phyloP scores from a whole-genome alignment of 2,329 filamentous ascomycete genomes.

The Cladophialophora exuberans region DNA sequence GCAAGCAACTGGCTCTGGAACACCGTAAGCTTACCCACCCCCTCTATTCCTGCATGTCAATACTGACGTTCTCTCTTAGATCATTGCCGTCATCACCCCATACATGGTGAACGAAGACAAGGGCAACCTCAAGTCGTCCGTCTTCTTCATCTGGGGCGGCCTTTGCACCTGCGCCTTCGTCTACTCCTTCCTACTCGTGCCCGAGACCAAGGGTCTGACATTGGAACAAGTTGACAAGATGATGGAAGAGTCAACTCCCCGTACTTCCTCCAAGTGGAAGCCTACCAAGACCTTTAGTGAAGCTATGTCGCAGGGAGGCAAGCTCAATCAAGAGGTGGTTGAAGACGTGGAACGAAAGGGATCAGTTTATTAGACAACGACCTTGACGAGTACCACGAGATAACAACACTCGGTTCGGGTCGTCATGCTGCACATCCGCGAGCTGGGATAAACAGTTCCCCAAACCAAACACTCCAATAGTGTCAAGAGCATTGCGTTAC shows the following conservation, averaged over 20 bases:
- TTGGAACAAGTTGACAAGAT: slow-evolving; percentile 84
- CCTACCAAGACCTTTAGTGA: slow-evolving; percentile 70
- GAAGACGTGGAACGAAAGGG: slow-evolving; percentile 38
- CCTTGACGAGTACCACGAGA: not conserved
- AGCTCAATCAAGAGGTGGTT: slow-evolving; percentile 35
- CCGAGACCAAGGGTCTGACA: slow-evolving; percentile 75
- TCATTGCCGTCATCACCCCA: slow-evolving; percentile 71
- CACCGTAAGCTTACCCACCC: slow-evolving; percentile 57
- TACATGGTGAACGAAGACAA: slow-evolving; percentile 67
- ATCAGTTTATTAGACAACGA: slow-evolving; percentile 34
- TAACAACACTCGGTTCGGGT: too few species aligned
- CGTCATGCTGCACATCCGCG: too few species aligned
- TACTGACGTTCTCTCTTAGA: slow-evolving; percentile 42
- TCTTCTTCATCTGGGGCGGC: slow-evolving; percentile 82
- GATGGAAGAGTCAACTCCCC: slow-evolving; percentile 82
- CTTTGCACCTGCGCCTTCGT: slow-evolving; percentile 72
- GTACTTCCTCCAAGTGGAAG: slow-evolving; percentile 76
- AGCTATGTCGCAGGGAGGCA: slow-evolving; percentile 55
- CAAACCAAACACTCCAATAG: too few species aligned
- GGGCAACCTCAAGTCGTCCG: slow-evolving; percentile 65
- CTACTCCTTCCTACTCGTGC: slow-evolving; percentile 74
- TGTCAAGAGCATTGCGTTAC: too few species aligned
- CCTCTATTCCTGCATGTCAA: slow-evolving; percentile 62
- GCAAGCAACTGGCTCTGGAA: slow-evolving; percentile 94
- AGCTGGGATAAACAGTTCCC: too few species aligned